Conservation (phyloP, 1,284 basidiomycete genomes). For the Neonothopanus nambi region DNA sequence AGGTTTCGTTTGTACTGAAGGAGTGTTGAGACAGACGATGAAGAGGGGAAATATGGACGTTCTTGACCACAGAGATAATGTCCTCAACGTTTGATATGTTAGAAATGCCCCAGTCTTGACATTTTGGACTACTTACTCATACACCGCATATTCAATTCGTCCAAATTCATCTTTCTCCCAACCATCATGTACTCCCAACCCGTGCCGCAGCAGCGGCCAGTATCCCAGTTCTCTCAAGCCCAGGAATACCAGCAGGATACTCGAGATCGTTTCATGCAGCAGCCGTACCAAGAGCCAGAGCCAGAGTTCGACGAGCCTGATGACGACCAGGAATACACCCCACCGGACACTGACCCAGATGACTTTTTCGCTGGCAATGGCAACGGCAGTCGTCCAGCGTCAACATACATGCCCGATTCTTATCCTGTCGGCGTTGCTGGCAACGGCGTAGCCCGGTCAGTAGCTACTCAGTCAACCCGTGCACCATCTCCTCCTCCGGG, state of each 20-base stretch:
- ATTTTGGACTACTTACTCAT: too few relatives aligned
- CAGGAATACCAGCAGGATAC: constrained; percentile 10
- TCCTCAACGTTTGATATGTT: too few relatives aligned
- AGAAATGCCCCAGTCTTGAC: too few relatives aligned
- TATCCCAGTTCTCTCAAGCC: constrained; percentile 12
- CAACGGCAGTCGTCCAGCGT: constrained; percentile 3
- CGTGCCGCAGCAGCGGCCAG: constrained; percentile 12
- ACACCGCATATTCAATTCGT: too few relatives aligned
- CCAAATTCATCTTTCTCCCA: not conserved
- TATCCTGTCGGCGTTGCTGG: constrained; percentile 2
- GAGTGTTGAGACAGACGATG: too few relatives aligned
- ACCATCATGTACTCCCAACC: constrained; percentile 16
- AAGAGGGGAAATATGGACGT: too few relatives aligned
- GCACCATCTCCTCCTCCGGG: constrained; percentile 58
- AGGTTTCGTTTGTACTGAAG: too few relatives aligned
- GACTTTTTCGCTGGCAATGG: constrained; percentile 16
- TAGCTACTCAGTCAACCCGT: constrained; percentile 43
- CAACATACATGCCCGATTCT: constrained; percentile 13
- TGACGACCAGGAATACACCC: constrained; percentile 15
- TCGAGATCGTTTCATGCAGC: constrained; percentile 4
- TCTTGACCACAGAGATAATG: too few relatives aligned
- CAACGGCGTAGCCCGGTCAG: constrained; percentile 26
- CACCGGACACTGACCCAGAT: constrained; percentile 10
- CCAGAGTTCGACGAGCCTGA: constrained; percentile 10
- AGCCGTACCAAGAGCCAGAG: constrained; percentile 12